Evolutionary conservation across 2,329 filamentous ascomycete genomes (phyloP).

Genomic region (Moelleriella libera): DNA sequence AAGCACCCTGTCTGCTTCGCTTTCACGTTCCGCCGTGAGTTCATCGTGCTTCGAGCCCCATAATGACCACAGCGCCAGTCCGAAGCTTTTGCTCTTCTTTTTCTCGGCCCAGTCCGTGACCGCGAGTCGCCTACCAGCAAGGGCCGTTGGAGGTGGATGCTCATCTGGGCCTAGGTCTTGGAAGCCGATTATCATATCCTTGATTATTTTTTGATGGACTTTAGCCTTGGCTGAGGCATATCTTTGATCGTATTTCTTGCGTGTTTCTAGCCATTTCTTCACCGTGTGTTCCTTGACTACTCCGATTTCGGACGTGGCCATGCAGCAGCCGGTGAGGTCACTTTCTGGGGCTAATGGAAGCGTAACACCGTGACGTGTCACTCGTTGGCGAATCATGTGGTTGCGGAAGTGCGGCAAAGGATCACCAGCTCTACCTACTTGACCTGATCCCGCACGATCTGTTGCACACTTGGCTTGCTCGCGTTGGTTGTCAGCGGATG

Average conservation of each 20-base stretch:
- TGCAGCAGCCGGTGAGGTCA: conserved; percentile 49
- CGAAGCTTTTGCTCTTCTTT: conserved; percentile 54
- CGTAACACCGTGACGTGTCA: conserved; percentile 65
- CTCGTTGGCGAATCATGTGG: conserved; percentile 85
- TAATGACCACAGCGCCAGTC: conserved; percentile 68
- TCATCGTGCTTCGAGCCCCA: conserved; percentile 89
- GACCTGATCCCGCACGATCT: conserved; percentile 10
- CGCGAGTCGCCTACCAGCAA: conserved; percentile 54
- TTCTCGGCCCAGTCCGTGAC: conserved; percentile 25
- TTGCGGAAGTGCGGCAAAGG: conserved; percentile 64
- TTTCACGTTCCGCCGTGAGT: conserved; percentile 47
- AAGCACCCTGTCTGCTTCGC: conserved; percentile 29
- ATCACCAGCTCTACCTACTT: conserved; percentile 79
- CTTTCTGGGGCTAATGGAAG: conserved; percentile 49
- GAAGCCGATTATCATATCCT: conserved; percentile 60
- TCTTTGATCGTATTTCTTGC: conserved; percentile 56
- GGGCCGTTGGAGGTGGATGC: conserved; percentile 66
- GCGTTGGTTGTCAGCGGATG: conserved; percentile 9
- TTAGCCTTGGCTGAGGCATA: conserved; percentile 56
- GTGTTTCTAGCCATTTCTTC: conserved; percentile 68
- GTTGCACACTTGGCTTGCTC: conserved; percentile 6
- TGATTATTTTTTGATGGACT: conserved; percentile 59
- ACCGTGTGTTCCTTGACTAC: conserved; percentile 69
- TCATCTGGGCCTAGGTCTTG: conserved; percentile 59
- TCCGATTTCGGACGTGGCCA: conserved; percentile 54